A percentile compares a stretch with the other conserved stretches of the same genome.
These are phyloP conservation scores for Larix kaempferi DNA, from an alignment of 75 land plant species.

Conservation along the genomic window DNA sequence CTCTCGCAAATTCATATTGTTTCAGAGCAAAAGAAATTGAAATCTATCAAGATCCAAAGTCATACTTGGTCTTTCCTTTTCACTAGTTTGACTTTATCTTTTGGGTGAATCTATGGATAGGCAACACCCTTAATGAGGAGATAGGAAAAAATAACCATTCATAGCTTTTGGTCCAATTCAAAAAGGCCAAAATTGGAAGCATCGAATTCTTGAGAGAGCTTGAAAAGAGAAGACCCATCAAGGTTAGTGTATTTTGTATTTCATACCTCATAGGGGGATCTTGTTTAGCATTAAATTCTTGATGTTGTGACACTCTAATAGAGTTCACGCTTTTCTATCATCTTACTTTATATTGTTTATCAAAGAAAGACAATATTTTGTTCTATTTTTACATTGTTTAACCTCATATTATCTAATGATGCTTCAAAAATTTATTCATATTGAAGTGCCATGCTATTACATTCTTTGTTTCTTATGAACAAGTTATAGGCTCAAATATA, in stretches of 20 bases:
- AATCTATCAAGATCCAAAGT: background rate
- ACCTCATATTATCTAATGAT: background rate
- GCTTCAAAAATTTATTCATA: background rate
- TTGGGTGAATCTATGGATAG: background rate
- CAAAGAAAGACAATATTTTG: background rate
- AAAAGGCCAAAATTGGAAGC: slow-evolving; percentile 62
- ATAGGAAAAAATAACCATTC: background rate
- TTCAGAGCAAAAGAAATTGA: background rate
- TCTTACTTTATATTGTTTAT: background rate
- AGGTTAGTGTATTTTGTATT: slow-evolving; percentile 38
- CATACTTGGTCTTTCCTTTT: background rate
- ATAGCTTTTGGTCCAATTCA: background rate
- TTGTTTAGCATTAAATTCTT: background rate
- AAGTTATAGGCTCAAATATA: slow-evolving; percentile 62
- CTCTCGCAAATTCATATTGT: background rate
- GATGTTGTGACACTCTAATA: no score
- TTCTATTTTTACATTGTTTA: background rate
- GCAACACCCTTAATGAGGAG: background rate
- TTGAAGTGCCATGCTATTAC: background rate
- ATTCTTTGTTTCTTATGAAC: slow-evolving; percentile 9
- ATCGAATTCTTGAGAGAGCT: slow-evolving; percentile 76
- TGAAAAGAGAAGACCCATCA: slow-evolving; percentile 78
- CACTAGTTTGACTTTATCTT: background rate
- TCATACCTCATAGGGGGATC: background rate
- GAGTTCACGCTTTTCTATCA: no score